phyloP scores from a whole-genome alignment of 495 filamentous ascomycete species.

The Aspergillus saccharolyticus region DNA sequence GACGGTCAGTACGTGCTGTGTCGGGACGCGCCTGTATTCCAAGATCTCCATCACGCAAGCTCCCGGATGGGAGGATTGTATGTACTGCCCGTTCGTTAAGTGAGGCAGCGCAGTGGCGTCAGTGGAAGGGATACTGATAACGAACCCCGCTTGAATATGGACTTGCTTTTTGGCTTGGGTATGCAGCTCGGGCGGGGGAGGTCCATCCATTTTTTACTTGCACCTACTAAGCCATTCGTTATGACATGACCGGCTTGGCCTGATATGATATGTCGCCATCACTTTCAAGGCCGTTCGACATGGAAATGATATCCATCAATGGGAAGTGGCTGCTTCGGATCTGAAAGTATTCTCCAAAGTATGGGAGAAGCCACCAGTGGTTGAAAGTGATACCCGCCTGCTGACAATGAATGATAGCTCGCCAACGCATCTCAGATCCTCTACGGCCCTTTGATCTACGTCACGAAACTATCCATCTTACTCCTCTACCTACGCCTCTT shows the following conservation, averaged over 20 bases:
- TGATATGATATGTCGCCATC: slow-evolving; percentile 19
- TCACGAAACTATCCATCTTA: slow-evolving; percentile 38
- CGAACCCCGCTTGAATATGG: background rate
- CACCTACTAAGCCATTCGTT: background rate
- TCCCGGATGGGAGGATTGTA: slow-evolving; percentile 33
- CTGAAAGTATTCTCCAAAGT: slow-evolving; percentile 13
- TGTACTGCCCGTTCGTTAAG: slow-evolving; percentile 2
- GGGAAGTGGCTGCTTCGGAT: slow-evolving; percentile 8
- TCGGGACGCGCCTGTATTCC: slow-evolving; percentile 24
- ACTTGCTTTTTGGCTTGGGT: slow-evolving; percentile 23
- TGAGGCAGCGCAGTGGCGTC: background rate
- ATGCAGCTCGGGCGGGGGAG: background rate
- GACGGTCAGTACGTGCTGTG: slow-evolving; percentile 22
- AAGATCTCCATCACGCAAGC: slow-evolving; percentile 19
- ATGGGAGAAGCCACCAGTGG: background rate
- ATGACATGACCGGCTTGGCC: slow-evolving; percentile 11
- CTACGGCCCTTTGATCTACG: slow-evolving; percentile 33
- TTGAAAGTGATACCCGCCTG: background rate
- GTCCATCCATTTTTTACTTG: background rate
- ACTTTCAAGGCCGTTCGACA: slow-evolving; percentile 19
- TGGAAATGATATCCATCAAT: slow-evolving; percentile 18
- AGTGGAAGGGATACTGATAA: no score
- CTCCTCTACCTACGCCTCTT: slow-evolving; percentile 38
- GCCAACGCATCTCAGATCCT: slow-evolving; percentile 30
- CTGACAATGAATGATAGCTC: slow-evolving; percentile 20